Percentiles rank a stretch among this genome's conserved stretches.
These are phyloP conservation scores for Microsporum audouinii DNA, from an alignment of 2,329 filamentous ascomycete species.

Conservation along the genomic window DNA sequence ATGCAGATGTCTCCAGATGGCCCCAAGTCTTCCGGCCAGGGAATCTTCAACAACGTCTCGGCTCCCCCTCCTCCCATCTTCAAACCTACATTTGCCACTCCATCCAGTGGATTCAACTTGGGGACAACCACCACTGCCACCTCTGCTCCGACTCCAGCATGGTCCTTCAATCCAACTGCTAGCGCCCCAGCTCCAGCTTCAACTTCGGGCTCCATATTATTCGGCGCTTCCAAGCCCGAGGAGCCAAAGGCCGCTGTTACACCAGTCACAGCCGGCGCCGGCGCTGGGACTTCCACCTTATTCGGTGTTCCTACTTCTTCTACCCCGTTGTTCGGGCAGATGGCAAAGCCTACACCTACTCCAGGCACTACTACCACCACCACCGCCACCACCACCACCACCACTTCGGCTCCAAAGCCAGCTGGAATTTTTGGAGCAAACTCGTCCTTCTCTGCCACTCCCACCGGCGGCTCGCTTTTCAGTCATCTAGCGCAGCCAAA, in stretches of 20 bases:
- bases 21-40: conserved; percentile 10
- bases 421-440: conserved; percentile 4
- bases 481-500: conserved; percentile 7
- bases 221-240: conserved; percentile 3
- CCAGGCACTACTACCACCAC: not conserved
- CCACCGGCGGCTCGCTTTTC: conserved; percentile 2
- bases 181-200: not conserved
- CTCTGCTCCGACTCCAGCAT: not conserved
- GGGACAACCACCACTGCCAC: not conserved
- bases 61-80: conserved; percentile 16
- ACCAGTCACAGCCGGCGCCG: not conserved
- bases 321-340: not conserved
- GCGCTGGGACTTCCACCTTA: not conserved
- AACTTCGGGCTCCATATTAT: not conserved
- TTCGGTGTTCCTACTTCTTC: conserved; percentile 8
- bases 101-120: conserved; percentile 5
- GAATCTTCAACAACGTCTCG: conserved; percentile 17
- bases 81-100: conserved; percentile 11
- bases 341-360: not conserved
- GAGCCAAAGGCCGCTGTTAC: not conserved
- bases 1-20: conserved; percentile 28
- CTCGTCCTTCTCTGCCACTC: not conserved
- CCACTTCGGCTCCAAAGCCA: not conserved
- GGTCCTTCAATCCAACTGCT: not conserved
- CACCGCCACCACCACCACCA: not conserved